Evolutionary conservation across 352 stramenopile species (phyloP), one percentile per base, ranked within the genome.

Genomic region (Peronospora farinosa): DNA sequence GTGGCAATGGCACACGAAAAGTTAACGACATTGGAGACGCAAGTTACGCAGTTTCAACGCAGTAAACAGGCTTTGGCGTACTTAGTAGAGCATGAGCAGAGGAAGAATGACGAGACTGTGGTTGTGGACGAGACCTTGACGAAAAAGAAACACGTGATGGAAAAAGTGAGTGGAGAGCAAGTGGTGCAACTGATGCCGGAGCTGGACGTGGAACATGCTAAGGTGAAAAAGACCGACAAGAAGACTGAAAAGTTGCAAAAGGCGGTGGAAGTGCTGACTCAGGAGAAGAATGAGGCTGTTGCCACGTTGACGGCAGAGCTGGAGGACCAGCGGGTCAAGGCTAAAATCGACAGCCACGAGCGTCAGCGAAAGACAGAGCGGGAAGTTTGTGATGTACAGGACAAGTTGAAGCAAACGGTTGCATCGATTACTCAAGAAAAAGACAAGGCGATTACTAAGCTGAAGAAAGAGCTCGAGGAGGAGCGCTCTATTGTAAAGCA

Each of bases 61-160:
- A 77, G 66, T 0, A 72, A 75, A 37, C 51, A 67, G 21, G 59
- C 67, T 15, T 46, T 60, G 12, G 51, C 51, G 27, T 76, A 57
- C 25, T 55, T 79, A 1, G 52, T 51, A n/a, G 43, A 52, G 12
- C 49, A 67, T 33, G 35, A 54, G 30, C 32, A 61, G 21, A 50
- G 41, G 28, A 62, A 49, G 12, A 50, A 59, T 43, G 19, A 27
- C 9, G 57, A 65, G 47, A 44, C 54, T 13, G 49, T 28, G 19
- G 46, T 31, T 19, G 48, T 58, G 9, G 43, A 40, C 13, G 52
- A 28, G 19, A 54, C n/a, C 4, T 52, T 64, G 53, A 60, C 60
- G 41, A 45, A 59, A 44, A 15, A 12, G 17, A 17, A 31, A 19
- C 3, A 46, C 25, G 40, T 12, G 15, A 13, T 21, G 13, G 40